These are phyloP conservation scores for Gardenia jasminoides DNA, from an alignment of 257 asterid genomes.

Conservation along the genomic window DNA sequence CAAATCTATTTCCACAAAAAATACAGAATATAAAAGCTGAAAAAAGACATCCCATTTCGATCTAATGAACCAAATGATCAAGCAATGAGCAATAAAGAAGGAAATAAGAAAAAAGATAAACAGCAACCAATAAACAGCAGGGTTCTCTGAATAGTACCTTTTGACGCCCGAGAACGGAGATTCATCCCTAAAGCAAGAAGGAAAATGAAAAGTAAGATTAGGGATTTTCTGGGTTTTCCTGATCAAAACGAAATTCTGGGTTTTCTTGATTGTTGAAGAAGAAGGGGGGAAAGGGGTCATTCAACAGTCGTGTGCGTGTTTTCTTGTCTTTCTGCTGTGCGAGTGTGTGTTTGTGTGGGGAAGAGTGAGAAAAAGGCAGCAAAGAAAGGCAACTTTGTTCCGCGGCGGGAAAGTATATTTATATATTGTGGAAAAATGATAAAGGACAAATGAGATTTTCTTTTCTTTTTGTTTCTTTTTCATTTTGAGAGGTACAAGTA, in stretches of 20 bases:
- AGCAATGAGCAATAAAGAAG: no score
- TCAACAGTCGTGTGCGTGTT: conserved; percentile 6
- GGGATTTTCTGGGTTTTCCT: background rate
- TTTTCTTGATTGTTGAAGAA: background rate
- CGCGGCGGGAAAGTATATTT: conserved; percentile 15
- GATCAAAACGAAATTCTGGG: background rate
- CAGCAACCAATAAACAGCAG: background rate
- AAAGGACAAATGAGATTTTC: no score
- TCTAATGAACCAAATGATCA: background rate
- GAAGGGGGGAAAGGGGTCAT: background rate
- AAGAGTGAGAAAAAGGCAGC: background rate
- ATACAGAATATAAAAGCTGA: background rate
- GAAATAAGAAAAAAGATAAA: no score
- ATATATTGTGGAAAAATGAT: background rate
- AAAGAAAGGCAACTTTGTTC: background rate
- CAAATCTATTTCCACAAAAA: background rate
- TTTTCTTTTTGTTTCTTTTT: background rate
- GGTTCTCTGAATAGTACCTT: background rate
- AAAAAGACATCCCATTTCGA: background rate
- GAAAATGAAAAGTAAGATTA: background rate
- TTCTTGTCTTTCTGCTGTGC: background rate
- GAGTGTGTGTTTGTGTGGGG: background rate
- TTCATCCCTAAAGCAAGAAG: background rate
- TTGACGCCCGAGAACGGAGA: conserved; percentile 18
- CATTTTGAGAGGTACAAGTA: no score